phyloP scores from a whole-genome alignment of 768 basidiomycete genomes.

The Hebeloma cylindrosporum region DNA sequence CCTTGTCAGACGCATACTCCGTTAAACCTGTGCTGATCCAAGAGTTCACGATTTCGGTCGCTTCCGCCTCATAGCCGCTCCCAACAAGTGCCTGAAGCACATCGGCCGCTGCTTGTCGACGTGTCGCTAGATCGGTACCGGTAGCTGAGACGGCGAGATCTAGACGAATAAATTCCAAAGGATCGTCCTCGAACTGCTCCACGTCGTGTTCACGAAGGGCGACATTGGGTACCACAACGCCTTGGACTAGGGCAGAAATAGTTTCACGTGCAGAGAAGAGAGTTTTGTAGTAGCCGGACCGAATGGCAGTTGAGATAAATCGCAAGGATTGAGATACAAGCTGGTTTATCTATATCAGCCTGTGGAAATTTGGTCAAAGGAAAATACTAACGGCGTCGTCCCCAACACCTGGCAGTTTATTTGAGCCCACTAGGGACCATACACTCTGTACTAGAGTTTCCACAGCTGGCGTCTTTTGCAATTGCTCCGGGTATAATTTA shows the following conservation, averaged over 20 bases:
- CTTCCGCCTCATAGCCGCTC: constrained; percentile 75
- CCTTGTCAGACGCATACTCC: constrained; percentile 62
- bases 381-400: constrained; percentile 65
- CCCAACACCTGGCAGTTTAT: constrained; percentile 63
- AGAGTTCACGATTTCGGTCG: constrained; percentile 84
- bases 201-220: constrained; percentile 83
- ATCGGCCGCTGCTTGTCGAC: constrained; percentile 91
- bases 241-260: constrained; percentile 79
- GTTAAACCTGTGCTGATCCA: constrained; percentile 79
- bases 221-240: constrained; percentile 94
- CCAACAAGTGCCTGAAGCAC: constrained; percentile 90
- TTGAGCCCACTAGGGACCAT: constrained; percentile 84
- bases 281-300: constrained; percentile 76
- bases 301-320: constrained; percentile 92
- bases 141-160: constrained; percentile 69
- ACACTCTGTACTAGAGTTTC: constrained; percentile 80
- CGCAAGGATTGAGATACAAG: constrained; percentile 89
- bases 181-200: constrained; percentile 97
- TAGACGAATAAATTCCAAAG: constrained; percentile 89
- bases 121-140: constrained; percentile 75
- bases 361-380: not conserved
- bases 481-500: constrained; percentile 79
- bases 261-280: constrained; percentile 84
- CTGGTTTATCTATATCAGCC: constrained; percentile 31
- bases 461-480: constrained; percentile 61